A percentile compares a stretch with the other conserved stretches of the same genome.
Evolutionary conservation across 768 basidiomycete species (phyloP).

Genomic region (Coprinopsis cinerea): DNA sequence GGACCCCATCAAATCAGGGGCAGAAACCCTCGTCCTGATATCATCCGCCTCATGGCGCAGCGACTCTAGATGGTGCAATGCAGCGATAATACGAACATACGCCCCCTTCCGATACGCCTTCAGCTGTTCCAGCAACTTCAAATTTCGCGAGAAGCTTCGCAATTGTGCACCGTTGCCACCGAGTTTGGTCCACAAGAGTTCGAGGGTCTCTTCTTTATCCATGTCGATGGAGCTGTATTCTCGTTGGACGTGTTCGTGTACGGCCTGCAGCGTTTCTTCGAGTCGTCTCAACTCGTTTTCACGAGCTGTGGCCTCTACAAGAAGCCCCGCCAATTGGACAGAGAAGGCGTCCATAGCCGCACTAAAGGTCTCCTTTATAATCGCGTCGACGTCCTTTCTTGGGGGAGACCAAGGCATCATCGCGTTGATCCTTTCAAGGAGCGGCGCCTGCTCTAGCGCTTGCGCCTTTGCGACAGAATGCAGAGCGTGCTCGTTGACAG

Average conservation of each 20-base stretch:
- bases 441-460: conserved; percentile 25
- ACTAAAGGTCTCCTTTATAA: conserved; percentile 49
- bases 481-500: conserved; percentile 68
- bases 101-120: conserved; percentile 56
- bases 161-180: conserved; percentile 54
- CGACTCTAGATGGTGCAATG: conserved; percentile 52
- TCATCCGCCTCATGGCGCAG: conserved; percentile 77
- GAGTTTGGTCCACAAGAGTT: conserved; percentile 61
- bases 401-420: conserved; percentile 35
- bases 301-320: conserved; percentile 62
- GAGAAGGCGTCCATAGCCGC: conserved; percentile 60
- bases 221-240: conserved; percentile 45
- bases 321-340: conserved; percentile 43
- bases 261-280: conserved; percentile 49
- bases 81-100: conserved; percentile 57
- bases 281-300: conserved; percentile 51
- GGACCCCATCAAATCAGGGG: conserved; percentile 55
- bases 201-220: conserved; percentile 50
- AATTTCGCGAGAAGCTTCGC: conserved; percentile 45
- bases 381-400: conserved; percentile 30
- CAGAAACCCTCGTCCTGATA: conserved; percentile 63
- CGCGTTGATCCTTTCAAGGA: conserved; percentile 23
- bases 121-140: conserved; percentile 48
- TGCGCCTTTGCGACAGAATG: conserved; percentile 18
- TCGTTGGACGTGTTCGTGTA: conserved; percentile 55